A percentile compares a stretch with the other conserved stretches of the same genome.
Evolutionary conservation across 108 stramenopile genomes (phyloP).

Genomic region (Nitzschia sp.): DNA sequence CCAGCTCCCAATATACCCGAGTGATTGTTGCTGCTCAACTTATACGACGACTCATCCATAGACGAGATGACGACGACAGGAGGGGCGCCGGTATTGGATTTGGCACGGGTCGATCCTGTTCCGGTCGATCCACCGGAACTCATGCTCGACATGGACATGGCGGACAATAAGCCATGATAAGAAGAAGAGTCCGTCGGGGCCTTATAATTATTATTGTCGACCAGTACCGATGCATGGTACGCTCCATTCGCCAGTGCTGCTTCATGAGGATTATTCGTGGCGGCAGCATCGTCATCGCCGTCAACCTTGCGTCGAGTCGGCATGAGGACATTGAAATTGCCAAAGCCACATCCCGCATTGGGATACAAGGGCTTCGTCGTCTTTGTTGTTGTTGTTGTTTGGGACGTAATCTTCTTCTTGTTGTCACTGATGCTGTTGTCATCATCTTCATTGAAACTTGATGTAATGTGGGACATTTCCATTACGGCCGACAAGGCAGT

Average conservation of each 20-base stretch:
- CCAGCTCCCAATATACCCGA: too few species aligned
- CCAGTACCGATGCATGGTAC: not conserved
- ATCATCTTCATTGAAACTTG: not conserved
- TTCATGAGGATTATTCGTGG: too few species aligned
- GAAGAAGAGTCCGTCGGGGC: too few species aligned
- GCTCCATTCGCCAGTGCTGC: not conserved
- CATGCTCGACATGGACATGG: slow-evolving; percentile 1
- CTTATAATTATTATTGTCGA: too few species aligned
- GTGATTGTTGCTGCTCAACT: too few species aligned
- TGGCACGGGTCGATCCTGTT: not conserved
- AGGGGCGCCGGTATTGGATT: too few species aligned
- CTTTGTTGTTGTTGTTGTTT: not conserved
- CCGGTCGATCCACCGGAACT: not conserved
- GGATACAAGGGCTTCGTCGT: too few species aligned
- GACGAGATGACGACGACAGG: too few species aligned
- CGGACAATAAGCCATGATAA: not conserved
- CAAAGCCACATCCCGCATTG: slow-evolving; percentile 35
- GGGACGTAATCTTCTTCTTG: not conserved
- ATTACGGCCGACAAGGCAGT: not conserved
- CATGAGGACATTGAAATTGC: slow-evolving; percentile 28
- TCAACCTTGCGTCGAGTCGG: slow-evolving; percentile 3
- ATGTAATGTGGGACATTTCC: not conserved
- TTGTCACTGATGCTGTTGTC: not conserved
- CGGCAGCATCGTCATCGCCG: not conserved
- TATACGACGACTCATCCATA: too few species aligned